phyloP scores from a whole-genome alignment of 129 eudicot genomes.

The Arctium minus region DNA sequence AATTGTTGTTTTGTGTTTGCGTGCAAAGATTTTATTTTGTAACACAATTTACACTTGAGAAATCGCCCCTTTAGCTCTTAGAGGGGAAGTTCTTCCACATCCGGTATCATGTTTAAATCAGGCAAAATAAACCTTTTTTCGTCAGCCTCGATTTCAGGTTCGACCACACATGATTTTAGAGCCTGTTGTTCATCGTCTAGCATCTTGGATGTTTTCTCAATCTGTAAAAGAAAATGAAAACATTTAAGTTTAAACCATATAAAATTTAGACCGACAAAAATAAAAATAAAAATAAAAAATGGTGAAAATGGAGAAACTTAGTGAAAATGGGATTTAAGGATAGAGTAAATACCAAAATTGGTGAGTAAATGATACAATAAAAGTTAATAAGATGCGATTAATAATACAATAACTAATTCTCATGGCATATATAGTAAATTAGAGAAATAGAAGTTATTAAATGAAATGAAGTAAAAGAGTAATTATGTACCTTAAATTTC shows the following conservation, averaged over 20 bases:
- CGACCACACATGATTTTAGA: background rate
- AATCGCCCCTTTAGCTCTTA: background rate
- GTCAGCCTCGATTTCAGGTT: background rate
- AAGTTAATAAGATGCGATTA: background rate
- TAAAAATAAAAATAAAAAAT: too few species aligned
- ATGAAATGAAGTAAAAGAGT: background rate
- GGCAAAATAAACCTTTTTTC: constrained; percentile 45
- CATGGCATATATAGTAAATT: background rate
- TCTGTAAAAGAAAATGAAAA: constrained; percentile 30
- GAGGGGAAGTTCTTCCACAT: constrained; percentile 10
- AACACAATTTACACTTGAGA: background rate
- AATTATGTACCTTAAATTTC: constrained; percentile 46
- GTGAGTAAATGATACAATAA: background rate
- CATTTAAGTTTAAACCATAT: background rate
- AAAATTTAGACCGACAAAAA: background rate
- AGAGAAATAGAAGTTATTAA: background rate
- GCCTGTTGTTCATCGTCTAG: background rate
- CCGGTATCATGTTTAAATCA: constrained; percentile 26
- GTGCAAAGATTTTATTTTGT: background rate
- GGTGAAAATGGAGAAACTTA: background rate
- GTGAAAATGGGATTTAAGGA: background rate
- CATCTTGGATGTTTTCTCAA: background rate
- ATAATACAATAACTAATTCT: background rate
- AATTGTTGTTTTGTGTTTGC: background rate
- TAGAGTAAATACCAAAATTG: background rate